Conservation (phyloP, 371 early-diverging fungal species). For the Modicella reniformis region DNA sequence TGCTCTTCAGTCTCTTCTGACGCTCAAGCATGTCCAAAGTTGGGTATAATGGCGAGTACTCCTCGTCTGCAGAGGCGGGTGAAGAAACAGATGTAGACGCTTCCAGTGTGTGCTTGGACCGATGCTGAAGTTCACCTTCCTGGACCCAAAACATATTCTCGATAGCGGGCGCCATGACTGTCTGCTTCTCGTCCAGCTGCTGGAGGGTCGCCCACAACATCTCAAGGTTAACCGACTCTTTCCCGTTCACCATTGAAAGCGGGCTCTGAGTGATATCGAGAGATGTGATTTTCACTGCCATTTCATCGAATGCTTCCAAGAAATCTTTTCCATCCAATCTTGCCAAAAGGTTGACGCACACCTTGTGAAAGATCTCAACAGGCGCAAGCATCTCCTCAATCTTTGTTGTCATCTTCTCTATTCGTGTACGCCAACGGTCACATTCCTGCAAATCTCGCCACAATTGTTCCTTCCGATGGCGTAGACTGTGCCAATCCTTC, state of each 20-base stretch:
- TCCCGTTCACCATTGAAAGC: background rate
- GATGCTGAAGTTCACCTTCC: conserved; percentile 49
- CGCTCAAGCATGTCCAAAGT: conserved; percentile 47
- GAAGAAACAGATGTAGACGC: background rate
- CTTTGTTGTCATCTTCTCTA: conserved; percentile 49
- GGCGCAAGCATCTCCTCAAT: conserved; percentile 52
- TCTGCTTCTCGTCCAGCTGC: conserved; percentile 50
- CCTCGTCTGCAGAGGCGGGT: conserved; percentile 7
- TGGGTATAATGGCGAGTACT: conserved; percentile 43
- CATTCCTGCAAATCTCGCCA: conserved; percentile 48
- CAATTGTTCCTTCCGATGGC: conserved; percentile 44
- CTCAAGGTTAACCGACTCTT: conserved; percentile 24
- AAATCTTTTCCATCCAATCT: conserved; percentile 20
- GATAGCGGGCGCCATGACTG: conserved; percentile 28
- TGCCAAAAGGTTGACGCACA: conserved; percentile 37
- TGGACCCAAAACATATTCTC: conserved; percentile 55
- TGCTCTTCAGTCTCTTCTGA: conserved; percentile 29
- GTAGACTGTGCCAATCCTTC: conserved; percentile 24
- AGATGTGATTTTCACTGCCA: background rate
- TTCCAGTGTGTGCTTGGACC: conserved; percentile 17
- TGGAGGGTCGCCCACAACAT: conserved; percentile 33
- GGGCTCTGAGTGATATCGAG: conserved; percentile 15
- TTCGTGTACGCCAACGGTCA: conserved; percentile 42
- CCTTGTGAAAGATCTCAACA: conserved; percentile 44
- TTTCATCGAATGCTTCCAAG: background rate